These are phyloP conservation scores for Epichloe glyceriae DNA, from an alignment of 2,329 filamentous ascomycete species.

Conservation along the genomic window DNA sequence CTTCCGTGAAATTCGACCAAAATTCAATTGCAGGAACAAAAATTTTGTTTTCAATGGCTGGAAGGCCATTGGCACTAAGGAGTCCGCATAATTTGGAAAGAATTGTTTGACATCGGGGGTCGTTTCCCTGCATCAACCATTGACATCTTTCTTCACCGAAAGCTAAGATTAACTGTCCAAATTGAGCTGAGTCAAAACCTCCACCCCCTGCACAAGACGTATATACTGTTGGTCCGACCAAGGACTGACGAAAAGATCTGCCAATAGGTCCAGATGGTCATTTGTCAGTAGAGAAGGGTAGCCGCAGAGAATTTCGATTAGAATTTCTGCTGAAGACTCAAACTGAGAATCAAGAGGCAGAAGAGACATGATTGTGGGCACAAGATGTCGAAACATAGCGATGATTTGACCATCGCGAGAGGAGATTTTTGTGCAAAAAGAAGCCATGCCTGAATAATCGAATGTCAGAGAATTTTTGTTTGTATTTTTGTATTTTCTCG, in stretches of 20 bases:
- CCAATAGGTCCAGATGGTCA: slow-evolving; percentile 44
- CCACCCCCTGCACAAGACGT: slow-evolving; percentile 45
- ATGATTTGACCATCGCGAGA: slow-evolving; percentile 43
- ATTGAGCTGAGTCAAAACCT: slow-evolving; percentile 51
- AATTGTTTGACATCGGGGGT: slow-evolving; percentile 38
- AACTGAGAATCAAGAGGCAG: slow-evolving; percentile 46
- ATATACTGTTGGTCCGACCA: slow-evolving; percentile 46
- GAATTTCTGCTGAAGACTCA: slow-evolving; percentile 46
- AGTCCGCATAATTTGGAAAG: slow-evolving; percentile 50
- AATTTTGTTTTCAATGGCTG: slow-evolving; percentile 60
- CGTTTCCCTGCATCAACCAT: slow-evolving; percentile 40
- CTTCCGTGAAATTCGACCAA: slow-evolving; percentile 66
- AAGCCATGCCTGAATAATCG: slow-evolving; percentile 50
- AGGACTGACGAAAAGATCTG: slow-evolving; percentile 44
- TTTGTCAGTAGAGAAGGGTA: slow-evolving; percentile 49
- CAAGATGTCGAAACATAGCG: slow-evolving; percentile 44
- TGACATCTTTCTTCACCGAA: slow-evolving; percentile 55
- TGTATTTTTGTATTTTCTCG: not conserved
- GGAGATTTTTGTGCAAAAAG: slow-evolving; percentile 57
- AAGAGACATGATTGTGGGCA: slow-evolving; percentile 46
- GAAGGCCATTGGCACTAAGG: slow-evolving; percentile 50
- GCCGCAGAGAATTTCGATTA: slow-evolving; percentile 52
- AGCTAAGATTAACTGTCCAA: slow-evolving; percentile 53
- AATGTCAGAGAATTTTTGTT: not conserved
- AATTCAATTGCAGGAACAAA: slow-evolving; percentile 67